These are phyloP conservation scores for Blastocystis sp. DNA, from an alignment of 352 stramenopile genomes.

Conservation along the genomic window DNA sequence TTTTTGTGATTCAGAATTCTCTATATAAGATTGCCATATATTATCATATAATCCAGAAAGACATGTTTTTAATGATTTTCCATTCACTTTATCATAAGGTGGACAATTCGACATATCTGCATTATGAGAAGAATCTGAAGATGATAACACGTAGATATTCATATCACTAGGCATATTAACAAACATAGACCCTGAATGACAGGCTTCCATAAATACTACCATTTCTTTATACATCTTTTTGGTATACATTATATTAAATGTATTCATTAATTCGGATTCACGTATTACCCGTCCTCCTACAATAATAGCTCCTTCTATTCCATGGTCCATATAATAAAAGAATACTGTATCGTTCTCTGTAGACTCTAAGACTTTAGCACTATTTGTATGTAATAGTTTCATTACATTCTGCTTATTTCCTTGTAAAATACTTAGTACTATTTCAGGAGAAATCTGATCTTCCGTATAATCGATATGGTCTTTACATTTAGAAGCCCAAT, in stretches of 20 bases:
- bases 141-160: conserved; percentile 24
- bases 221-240: conserved; percentile 12
- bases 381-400: neutral
- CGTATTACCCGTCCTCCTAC: neutral
- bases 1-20: no score
- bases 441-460: neutral
- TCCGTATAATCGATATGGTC: conserved; percentile 19
- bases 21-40: conserved; percentile 36
- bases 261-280: neutral
- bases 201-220: conserved; percentile 27
- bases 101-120: conserved; percentile 14
- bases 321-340: conserved; percentile 31
- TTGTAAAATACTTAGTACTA: conserved; percentile 12
- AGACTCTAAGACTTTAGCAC: conserved; percentile 11
- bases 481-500: conserved; percentile 1
- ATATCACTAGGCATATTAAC: conserved; percentile 3
- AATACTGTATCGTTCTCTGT: conserved; percentile 15
- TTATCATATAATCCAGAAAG: conserved; percentile 21
- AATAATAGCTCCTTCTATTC: neutral
- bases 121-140: neutral
- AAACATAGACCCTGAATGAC: conserved; percentile 29
- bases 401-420: conserved; percentile 1
- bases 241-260: neutral
- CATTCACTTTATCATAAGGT: conserved; percentile 5
- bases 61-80: conserved; percentile 1